Evolutionary conservation across 768 basidiomycete genomes (phyloP).

Genomic region (Tricholoma hemisulphureum): DNA sequence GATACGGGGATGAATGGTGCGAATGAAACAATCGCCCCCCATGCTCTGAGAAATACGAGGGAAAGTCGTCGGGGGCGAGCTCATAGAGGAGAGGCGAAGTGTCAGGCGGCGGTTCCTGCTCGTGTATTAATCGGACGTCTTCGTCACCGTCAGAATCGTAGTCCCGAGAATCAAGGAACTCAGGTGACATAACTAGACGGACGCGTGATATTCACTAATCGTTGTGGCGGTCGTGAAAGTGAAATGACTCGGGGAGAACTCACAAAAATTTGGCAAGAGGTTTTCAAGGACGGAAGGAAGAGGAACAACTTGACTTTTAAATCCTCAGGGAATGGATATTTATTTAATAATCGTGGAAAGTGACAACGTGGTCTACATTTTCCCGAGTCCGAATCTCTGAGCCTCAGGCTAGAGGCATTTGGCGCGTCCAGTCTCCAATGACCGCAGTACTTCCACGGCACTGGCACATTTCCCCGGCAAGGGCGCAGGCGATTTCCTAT

Average conservation of each 20-base stretch:
- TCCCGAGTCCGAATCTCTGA: not conserved
- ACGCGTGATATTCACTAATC: too few species aligned
- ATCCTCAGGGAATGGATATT: not conserved
- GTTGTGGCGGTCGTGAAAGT: not conserved
- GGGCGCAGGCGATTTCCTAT: not conserved
- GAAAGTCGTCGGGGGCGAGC: slow-evolving; percentile 52
- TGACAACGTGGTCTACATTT: not conserved
- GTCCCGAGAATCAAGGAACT: slow-evolving; percentile 10
- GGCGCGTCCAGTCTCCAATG: not conserved
- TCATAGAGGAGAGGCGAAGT: slow-evolving; percentile 30
- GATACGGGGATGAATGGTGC: slow-evolving; percentile 61
- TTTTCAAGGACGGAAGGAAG: not conserved
- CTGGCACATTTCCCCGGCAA: not conserved
- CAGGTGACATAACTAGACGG: slow-evolving; percentile 8
- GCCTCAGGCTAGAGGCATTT: not conserved
- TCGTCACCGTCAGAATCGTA: slow-evolving; percentile 21
- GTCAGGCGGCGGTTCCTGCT: slow-evolving; percentile 11
- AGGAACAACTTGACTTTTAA: not conserved
- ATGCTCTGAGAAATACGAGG: slow-evolving; percentile 55
- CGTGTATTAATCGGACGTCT: slow-evolving; percentile 8
- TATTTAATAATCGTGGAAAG: not conserved
- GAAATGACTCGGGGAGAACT: not conserved
- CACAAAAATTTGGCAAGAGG: not conserved
- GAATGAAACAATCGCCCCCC: slow-evolving; percentile 68
- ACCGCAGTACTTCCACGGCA: not conserved